Evolutionary conservation across 2,329 filamentous ascomycete genomes (phyloP), one percentile per base, ranked within the genome.

Genomic region (Nothopassalora personata): DNA sequence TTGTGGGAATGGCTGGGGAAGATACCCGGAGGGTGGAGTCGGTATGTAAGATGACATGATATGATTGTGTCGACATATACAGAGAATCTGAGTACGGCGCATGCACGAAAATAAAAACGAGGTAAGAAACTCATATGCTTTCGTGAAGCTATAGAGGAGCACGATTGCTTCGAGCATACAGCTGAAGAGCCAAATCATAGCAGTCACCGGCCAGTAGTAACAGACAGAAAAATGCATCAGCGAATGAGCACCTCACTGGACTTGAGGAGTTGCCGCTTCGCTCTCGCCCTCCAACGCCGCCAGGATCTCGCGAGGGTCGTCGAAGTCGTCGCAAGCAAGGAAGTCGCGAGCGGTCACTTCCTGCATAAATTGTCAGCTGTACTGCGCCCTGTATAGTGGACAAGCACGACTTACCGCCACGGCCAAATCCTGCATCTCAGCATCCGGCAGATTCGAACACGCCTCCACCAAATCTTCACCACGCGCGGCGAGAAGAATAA

Each of bases 391-490:
- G 3, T 23, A 3, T 23, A 23, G 23, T 23, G 23, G 23, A 23
- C n/a, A 23, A 23, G 23, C 23, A 23, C 23, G 8, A 13, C 77
- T 66, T 73, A 84, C 84, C 27, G 91, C 90, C 63, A 83, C 76
- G 66, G 86, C 80, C n/a, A 97, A 77, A 39, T 83, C 82, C n/a
- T 75, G 73, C 54, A 80, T 79, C 67, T 96, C 90, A 4, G 78
- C 76, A 0, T 78, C 75, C 0, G 86, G 85, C 63, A 95, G 76
- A 48, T 80, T 81, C 4, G 88, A 84, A 73, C 89, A 96, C 19
- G 86, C 83, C 31, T 84, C 81, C 5, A 87, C 83, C 1, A 97
- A 77, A 71, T 96, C 89, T 68, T 93, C 88, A 6, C 91, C 89
- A 53, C 81, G 83, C 15, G 84, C 83, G 34, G 88, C 79, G 15